Evolutionary conservation across 2,329 filamentous ascomycete species (phyloP).

Genomic region (Ceratocystis variospora): DNA sequence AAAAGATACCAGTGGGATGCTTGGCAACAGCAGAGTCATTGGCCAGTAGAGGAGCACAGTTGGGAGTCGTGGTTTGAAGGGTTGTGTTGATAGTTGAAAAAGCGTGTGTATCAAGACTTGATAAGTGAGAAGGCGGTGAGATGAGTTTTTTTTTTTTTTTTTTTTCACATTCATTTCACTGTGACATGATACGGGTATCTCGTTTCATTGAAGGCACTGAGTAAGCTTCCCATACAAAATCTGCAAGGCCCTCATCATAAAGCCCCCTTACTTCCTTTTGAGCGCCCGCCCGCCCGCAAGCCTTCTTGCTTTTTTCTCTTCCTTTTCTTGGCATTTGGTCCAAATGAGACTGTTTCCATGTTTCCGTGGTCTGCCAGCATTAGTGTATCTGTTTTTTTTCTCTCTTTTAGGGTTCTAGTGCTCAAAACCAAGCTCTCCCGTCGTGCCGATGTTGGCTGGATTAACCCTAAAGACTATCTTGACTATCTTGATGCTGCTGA

Average conservation of each 20-base stretch:
- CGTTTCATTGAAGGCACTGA: neutral
- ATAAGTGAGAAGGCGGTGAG: constrained; percentile 4
- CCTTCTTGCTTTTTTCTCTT: neutral
- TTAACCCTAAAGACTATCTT: neutral
- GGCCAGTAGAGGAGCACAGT: neutral
- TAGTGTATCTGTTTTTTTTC: neutral
- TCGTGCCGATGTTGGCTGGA: neutral
- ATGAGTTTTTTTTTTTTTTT: constrained; percentile 1
- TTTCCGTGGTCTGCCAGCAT: constrained; percentile 6
- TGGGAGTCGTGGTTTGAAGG: neutral
- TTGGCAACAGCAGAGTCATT: neutral
- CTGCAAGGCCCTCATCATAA: too few relatives aligned
- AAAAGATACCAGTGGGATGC: neutral
- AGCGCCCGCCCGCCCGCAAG: neutral
- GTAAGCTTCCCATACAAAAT: too few relatives aligned
- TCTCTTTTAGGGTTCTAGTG: neutral
- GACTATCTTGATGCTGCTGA: neutral
- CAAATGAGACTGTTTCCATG: constrained; percentile 4
- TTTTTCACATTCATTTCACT: neutral
- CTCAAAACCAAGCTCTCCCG: neutral
- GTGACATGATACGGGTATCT: neutral
- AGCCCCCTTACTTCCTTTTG: neutral
- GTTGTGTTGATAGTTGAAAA: neutral
- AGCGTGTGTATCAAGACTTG: neutral
- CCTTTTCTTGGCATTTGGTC: neutral